A percentile compares a stretch with the other conserved stretches of the same genome.
Conservation (phyloP, 306 rosid species). For the Cicer yamashitae region DNA sequence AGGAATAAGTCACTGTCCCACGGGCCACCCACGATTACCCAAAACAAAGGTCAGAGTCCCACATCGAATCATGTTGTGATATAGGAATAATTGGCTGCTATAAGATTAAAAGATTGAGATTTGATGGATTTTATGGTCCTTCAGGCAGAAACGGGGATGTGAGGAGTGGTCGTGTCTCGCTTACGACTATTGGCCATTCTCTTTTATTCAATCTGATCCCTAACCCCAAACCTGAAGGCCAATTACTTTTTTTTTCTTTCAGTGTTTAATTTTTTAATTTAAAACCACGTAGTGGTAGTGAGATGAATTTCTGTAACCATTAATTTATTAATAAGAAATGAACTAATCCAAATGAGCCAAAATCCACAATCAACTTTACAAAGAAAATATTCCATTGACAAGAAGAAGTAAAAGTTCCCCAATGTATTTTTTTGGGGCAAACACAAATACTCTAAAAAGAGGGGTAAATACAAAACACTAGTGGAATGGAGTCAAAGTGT, state of each 20-base stretch:
- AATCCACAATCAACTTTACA: constrained; percentile 13
- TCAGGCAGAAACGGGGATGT: constrained; percentile 85
- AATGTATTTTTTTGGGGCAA: no score
- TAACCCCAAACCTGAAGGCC: neutral
- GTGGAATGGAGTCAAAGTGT: neutral
- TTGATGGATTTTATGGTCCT: constrained; percentile 60
- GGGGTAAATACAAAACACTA: constrained; percentile 1
- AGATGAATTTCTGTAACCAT: neutral
- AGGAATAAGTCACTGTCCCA: no score
- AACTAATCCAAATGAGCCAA: neutral
- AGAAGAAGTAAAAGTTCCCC: neutral
- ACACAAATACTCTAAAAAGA: no score
- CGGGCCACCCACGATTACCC: no score
- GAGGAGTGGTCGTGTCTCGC: constrained; percentile 72
- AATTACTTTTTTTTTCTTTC: neutral
- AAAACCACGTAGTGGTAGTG: neutral
- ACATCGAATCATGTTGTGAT: neutral
- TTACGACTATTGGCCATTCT: constrained; percentile 81
- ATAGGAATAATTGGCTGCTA: neutral
- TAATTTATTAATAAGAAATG: neutral
- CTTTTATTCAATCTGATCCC: constrained; percentile 73
- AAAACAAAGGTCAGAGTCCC: neutral
- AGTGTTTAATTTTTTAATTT: no score
- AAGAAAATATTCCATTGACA: constrained; percentile 11
- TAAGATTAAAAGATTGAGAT: neutral